A percentile compares a stretch with the other conserved stretches of the same genome.
These are phyloP conservation scores for Blastobotrys malaysiensis DNA, from an alignment of 1,139 yeast genomes.

Conservation along the genomic window DNA sequence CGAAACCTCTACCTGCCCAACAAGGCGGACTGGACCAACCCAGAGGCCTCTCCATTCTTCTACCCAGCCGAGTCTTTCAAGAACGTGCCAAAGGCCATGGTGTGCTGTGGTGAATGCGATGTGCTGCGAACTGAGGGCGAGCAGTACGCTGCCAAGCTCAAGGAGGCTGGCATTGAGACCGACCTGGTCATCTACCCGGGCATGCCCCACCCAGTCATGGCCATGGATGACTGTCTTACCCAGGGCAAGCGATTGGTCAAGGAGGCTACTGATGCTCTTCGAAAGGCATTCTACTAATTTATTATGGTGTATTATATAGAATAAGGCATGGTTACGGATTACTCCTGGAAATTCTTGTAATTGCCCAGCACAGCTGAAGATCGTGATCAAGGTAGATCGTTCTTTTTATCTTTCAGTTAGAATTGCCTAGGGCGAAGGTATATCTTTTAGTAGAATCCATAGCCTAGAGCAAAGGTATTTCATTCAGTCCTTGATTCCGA, in stretches of 20 bases:
- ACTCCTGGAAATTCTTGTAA: too few species aligned
- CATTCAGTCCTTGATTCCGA: too few species aligned
- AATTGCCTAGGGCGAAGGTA: too few species aligned
- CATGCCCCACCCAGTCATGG: slow-evolving; percentile 48
- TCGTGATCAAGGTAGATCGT: too few species aligned
- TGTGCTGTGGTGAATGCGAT: slow-evolving; percentile 44
- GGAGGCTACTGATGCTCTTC: slow-evolving; percentile 27
- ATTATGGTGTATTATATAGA: background rate
- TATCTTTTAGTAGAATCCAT: too few species aligned
- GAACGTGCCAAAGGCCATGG: slow-evolving; percentile 40
- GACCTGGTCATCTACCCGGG: slow-evolving; percentile 39
- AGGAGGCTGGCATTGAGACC: slow-evolving; percentile 38
- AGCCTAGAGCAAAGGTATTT: too few species aligned
- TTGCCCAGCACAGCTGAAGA: too few species aligned
- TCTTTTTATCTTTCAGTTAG: too few species aligned
- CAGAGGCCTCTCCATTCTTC: slow-evolving; percentile 44
- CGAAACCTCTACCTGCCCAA: slow-evolving; percentile 42
- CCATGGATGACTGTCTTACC: slow-evolving; percentile 41
- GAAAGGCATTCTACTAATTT: slow-evolving; percentile 16
- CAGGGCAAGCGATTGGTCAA: slow-evolving; percentile 39
- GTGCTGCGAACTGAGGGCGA: slow-evolving; percentile 45
- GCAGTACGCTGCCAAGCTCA: slow-evolving; percentile 39
- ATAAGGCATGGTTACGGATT: background rate
- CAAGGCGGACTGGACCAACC: slow-evolving; percentile 34
- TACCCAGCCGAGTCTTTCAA: slow-evolving; percentile 40